phyloP scores from a whole-genome alignment of 192 early-diverging fungal genomes.

The Podila horticola region DNA sequence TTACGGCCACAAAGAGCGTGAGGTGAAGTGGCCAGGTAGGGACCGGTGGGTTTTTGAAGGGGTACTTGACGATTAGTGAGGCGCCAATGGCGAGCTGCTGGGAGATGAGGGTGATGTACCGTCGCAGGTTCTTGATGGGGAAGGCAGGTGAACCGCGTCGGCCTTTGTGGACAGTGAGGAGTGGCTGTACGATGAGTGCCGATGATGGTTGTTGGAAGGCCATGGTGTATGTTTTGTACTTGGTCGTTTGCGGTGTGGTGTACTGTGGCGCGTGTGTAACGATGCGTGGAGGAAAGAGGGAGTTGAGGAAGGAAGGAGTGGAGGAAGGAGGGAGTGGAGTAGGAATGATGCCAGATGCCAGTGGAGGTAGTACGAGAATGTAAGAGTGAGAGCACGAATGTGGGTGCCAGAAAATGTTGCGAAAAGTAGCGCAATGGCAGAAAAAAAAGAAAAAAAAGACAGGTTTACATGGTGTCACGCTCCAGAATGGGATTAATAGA shows the following conservation, averaged over 20 bases:
- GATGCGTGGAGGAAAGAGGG: neutral
- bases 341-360: neutral
- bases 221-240: constrained; percentile 1
- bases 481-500: too few relatives aligned
- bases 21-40: constrained; percentile 44
- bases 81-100: constrained; percentile 27
- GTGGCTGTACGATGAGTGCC: constrained; percentile 19
- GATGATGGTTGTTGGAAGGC: constrained; percentile 11
- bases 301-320: neutral
- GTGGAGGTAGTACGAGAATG: neutral
- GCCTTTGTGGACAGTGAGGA: neutral
- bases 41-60: constrained; percentile 24
- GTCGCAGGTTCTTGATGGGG: constrained; percentile 34
- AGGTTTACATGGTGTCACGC: too few relatives aligned
- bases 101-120: constrained; percentile 21
- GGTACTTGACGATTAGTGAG: constrained; percentile 38
- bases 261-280: neutral
- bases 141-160: constrained; percentile 25
- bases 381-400: neutral
- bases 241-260: neutral
- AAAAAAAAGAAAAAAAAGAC: too few relatives aligned
- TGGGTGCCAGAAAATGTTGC: neutral
- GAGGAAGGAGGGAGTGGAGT: neutral
- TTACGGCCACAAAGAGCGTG: constrained; percentile 28
- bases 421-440: neutral